Conservation (phyloP, 2,329 filamentous ascomycete genomes). For the Diplodia mutila region DNA sequence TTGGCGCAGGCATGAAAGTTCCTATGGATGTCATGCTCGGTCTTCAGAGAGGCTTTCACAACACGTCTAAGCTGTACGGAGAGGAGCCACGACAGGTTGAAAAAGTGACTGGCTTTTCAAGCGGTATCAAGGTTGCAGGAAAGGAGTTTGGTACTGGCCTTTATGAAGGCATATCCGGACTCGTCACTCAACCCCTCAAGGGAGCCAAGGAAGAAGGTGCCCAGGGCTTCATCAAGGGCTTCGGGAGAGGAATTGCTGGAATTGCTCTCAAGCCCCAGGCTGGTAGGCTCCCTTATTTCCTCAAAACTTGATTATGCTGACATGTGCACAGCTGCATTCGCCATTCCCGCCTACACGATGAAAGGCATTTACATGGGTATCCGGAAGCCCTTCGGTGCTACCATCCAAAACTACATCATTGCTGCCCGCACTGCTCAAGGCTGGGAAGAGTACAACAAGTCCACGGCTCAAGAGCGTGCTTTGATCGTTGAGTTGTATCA, state of each 20-base stretch:
- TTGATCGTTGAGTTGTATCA: slow-evolving; percentile 70
- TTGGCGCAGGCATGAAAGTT: slow-evolving; percentile 74
- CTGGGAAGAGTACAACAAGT: slow-evolving; percentile 63
- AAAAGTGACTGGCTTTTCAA: slow-evolving; percentile 76
- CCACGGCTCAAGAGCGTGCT: slow-evolving; percentile 62
- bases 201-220: slow-evolving; percentile 69
- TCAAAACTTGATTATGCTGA: background rate
- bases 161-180: slow-evolving; percentile 79
- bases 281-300: slow-evolving; percentile 43
- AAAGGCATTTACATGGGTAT: slow-evolving; percentile 81
- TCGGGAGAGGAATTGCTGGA: slow-evolving; percentile 83
- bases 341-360: slow-evolving; percentile 78
- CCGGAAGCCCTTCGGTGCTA: slow-evolving; percentile 69
- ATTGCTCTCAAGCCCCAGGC: slow-evolving; percentile 81
- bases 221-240: slow-evolving; percentile 73
- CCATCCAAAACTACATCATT: slow-evolving; percentile 78
- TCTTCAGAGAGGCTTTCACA: slow-evolving; percentile 84
- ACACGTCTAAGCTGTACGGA: slow-evolving; percentile 82
- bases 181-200: slow-evolving; percentile 76
- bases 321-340: slow-evolving; percentile 37
- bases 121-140: slow-evolving; percentile 75
- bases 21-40: slow-evolving; percentile 86
- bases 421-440: slow-evolving; percentile 77
- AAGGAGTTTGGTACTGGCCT: slow-evolving; percentile 79
- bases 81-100: slow-evolving; percentile 79